Evolutionary conservation across 257 asterid species (phyloP).

Genomic region (Anisodus tanguticus): DNA sequence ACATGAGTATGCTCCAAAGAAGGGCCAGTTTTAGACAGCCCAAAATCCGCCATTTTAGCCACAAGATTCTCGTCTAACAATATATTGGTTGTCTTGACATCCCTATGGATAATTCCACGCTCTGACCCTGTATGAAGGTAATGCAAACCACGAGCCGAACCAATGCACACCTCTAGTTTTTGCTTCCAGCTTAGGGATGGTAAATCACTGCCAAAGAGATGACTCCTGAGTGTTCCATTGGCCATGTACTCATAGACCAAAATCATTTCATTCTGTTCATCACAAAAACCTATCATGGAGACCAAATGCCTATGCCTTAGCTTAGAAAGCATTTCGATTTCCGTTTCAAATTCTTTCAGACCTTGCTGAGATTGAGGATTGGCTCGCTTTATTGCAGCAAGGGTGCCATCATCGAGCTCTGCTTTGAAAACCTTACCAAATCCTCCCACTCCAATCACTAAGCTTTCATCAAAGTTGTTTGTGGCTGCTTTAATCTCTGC

Average conservation of each 20-base stretch:
- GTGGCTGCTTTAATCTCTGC: slow-evolving; percentile 74
- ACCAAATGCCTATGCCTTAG: slow-evolving; percentile 84
- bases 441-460: slow-evolving; percentile 87
- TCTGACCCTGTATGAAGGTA: slow-evolving; percentile 92
- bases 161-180: slow-evolving; percentile 73
- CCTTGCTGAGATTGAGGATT: slow-evolving; percentile 95
- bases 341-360: slow-evolving; percentile 77
- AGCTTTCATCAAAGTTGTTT: slow-evolving; percentile 65
- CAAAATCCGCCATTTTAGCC: slow-evolving; percentile 91
- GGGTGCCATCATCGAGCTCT: slow-evolving; percentile 61
- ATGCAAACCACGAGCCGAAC: slow-evolving; percentile 82
- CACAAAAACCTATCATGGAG: slow-evolving; percentile 85
- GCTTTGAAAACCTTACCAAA: slow-evolving; percentile 87
- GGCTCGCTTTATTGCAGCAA: slow-evolving; percentile 74
- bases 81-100: slow-evolving; percentile 86
- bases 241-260: slow-evolving; percentile 93
- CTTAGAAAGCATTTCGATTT: slow-evolving; percentile 78
- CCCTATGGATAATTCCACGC: slow-evolving; percentile 81
- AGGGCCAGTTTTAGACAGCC: slow-evolving; percentile 84
- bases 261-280: slow-evolving; percentile 83
- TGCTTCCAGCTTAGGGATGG: slow-evolving; percentile 79
- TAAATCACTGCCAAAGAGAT: slow-evolving; percentile 71
- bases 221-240: slow-evolving; percentile 78
- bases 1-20: slow-evolving; percentile 86
- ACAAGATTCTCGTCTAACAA: slow-evolving; percentile 68